Percentiles rank a stretch among this genome's conserved stretches.
phyloP scores from a whole-genome alignment of 176 grass and related monocot species.

The Triticum dicoccoides region DNA sequence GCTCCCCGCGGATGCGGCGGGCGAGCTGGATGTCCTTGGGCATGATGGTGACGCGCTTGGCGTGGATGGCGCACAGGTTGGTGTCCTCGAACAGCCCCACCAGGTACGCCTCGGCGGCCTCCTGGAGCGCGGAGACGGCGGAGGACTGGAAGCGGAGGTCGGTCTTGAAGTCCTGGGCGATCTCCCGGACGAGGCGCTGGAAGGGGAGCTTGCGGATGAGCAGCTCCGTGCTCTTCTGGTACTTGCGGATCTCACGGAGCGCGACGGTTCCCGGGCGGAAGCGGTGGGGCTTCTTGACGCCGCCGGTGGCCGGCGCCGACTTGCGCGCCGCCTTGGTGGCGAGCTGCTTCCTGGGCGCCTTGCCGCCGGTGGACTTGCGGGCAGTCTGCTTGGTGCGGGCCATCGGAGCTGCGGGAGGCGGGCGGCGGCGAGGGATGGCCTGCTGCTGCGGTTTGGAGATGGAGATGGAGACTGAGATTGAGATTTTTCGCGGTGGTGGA shows the following conservation, averaged over 20 bases:
- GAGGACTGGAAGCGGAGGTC: constrained; percentile 69
- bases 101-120: constrained; percentile 69
- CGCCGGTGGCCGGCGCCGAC: constrained; percentile 54
- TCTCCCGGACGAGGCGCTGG: constrained; percentile 65
- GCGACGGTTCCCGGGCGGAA: constrained; percentile 68
- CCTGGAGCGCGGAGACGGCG: constrained; percentile 59
- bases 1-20: constrained; percentile 35
- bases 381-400: constrained; percentile 75
- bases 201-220: constrained; percentile 77
- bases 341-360: constrained; percentile 65
- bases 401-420: not conserved
- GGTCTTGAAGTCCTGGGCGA: constrained; percentile 70
- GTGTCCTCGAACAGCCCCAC: constrained; percentile 71
- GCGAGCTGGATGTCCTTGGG: constrained; percentile 76
- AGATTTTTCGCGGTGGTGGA: not conserved
- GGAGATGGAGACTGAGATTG: too few relatives aligned
- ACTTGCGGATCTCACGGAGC: constrained; percentile 70
- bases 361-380: constrained; percentile 66
- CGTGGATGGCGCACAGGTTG: constrained; percentile 79
- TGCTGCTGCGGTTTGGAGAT: not conserved
- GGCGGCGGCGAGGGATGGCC: not conserved
- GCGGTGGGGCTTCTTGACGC: constrained; percentile 71
- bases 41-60: constrained; percentile 82
- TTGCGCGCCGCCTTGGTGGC: constrained; percentile 64
- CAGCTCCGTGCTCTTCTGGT: constrained; percentile 81